phyloP scores from a whole-genome alignment of 2,329 filamentous ascomycete genomes.

The Fusarium coicis region DNA sequence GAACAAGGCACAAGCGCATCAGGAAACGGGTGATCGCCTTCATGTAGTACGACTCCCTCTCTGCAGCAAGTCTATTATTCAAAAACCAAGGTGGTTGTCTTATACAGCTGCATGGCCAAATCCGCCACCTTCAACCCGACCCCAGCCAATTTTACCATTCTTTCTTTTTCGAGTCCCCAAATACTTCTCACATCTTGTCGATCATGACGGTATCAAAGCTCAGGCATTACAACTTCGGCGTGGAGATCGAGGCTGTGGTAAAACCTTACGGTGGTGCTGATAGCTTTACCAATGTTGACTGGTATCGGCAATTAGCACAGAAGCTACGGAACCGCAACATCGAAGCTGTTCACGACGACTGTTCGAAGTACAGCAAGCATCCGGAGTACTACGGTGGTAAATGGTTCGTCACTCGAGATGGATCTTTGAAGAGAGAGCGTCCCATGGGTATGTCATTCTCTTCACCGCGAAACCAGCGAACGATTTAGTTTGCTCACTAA shows the following conservation, averaged over 20 bases:
- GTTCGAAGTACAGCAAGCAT: slow-evolving; percentile 54
- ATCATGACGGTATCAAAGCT: slow-evolving; percentile 38
- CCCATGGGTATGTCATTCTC: slow-evolving; percentile 48
- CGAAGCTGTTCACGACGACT: slow-evolving; percentile 51
- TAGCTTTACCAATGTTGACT: slow-evolving; percentile 53
- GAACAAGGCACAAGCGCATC: slow-evolving; percentile 7
- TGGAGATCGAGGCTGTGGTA: slow-evolving; percentile 53
- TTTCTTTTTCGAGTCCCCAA: slow-evolving; percentile 15
- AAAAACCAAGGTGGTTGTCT: slow-evolving; percentile 8
- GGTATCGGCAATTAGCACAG: slow-evolving; percentile 54
- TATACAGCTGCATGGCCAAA: slow-evolving; percentile 22
- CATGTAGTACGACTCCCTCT: background rate
- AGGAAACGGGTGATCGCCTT: slow-evolving; percentile 14
- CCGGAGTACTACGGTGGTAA: slow-evolving; percentile 56
- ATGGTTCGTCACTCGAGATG: slow-evolving; percentile 55
- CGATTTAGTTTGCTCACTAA: slow-evolving; percentile 14
- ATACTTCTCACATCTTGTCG: slow-evolving; percentile 3
- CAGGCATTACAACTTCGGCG: slow-evolving; percentile 54
- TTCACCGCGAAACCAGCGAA: background rate
- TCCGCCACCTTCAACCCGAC: slow-evolving; percentile 8
- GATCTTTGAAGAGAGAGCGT: slow-evolving; percentile 51
- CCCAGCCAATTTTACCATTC: background rate
- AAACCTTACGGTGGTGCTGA: slow-evolving; percentile 52
- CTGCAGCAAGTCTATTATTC: background rate
- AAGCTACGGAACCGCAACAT: slow-evolving; percentile 53